Evolutionary conservation across 345 rosid genomes (phyloP), one percentile per base, ranked within the genome.

Genomic region (Camelina sativa): DNA sequence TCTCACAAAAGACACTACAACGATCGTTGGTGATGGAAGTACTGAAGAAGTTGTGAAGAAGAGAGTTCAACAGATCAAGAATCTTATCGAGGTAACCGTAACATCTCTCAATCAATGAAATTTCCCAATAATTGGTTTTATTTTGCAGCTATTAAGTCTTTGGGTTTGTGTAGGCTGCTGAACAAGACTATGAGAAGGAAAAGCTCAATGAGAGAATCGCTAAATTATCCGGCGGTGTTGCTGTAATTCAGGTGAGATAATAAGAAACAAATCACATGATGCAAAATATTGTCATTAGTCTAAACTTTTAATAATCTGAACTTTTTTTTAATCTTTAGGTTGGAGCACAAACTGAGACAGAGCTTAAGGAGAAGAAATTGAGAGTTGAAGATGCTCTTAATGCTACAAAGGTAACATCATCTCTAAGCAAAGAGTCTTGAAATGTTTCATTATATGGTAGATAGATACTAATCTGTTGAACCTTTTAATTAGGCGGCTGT

Each of bases 331-430:
- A 32, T 50, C 44, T 48, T 16, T 60, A 88, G 90, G 90, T 88
- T 55, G 93, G 93, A 60, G 90, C 91, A 40, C 93, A 86, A 82
- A 88, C 91, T 43, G 91, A 88, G 78, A 88, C 93, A 11, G 91
- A 88, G 84, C 96, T 93, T 16, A 93, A 93, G 76, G 98, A 93
- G 71, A 93, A 93, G 87, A 93, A 91, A 67, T 38, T 91, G 73
- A 93, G 98, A 78, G 98, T 93, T 52, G 98, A 93, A 76, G 98
- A 93, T 79, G 98, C 97, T 66, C 98, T 93, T 62, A 91, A 91
- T 71, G 98, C 97, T 28, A 91, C 96, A 3, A 91, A 93, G 96
- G 97, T 89, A 77, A 71, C n/a, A 48, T 35, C 66, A 7, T 19
- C 48, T 66, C 25, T 23, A 37, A 22, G 58, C 30, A 46, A 40